Percentiles rank a stretch among this genome's conserved stretches.
Evolutionary conservation across 768 basidiomycete species (phyloP).

Genomic region (Amanita polypyramis): DNA sequence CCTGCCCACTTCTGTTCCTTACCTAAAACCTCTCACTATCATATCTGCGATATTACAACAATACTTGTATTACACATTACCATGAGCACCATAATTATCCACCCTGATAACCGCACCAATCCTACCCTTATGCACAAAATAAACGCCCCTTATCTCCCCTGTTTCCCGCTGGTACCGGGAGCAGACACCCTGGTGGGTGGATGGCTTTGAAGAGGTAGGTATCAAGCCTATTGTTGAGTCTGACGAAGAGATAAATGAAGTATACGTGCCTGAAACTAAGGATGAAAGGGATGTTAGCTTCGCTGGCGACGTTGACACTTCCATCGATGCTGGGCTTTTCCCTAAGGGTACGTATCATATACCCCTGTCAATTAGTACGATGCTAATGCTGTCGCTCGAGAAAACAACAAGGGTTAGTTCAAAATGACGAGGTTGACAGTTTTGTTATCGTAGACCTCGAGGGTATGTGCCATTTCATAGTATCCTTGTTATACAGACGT

Average conservation of each 20-base stretch:
- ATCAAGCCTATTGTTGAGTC: not conserved
- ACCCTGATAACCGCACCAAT: not conserved
- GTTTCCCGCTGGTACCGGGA: not conserved
- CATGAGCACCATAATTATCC: constrained; percentile 1
- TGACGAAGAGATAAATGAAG: not conserved
- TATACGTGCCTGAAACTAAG: not conserved
- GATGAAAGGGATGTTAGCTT: not conserved
- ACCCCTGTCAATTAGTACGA: not conserved
- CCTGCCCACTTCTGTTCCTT: constrained; percentile 4
- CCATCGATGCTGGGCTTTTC: not conserved
- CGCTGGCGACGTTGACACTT: not conserved
- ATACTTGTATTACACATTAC: not conserved
- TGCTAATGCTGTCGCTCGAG: not conserved
- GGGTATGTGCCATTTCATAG: not conserved
- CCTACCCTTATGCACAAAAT: not conserved
- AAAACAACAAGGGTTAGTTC: not conserved
- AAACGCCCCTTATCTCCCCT: not conserved
- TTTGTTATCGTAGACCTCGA: not conserved
- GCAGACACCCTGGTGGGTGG: not conserved
- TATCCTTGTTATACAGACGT: not conserved
- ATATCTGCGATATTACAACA: constrained; percentile 1
- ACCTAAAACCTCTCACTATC: not conserved
- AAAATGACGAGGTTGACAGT: not conserved
- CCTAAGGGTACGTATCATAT: not conserved
- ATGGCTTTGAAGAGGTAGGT: not conserved